Percentiles rank a stretch among this genome's conserved stretches.
Evolutionary conservation across 768 basidiomycete genomes (phyloP).

Genomic region (Termitomyces sp.): DNA sequence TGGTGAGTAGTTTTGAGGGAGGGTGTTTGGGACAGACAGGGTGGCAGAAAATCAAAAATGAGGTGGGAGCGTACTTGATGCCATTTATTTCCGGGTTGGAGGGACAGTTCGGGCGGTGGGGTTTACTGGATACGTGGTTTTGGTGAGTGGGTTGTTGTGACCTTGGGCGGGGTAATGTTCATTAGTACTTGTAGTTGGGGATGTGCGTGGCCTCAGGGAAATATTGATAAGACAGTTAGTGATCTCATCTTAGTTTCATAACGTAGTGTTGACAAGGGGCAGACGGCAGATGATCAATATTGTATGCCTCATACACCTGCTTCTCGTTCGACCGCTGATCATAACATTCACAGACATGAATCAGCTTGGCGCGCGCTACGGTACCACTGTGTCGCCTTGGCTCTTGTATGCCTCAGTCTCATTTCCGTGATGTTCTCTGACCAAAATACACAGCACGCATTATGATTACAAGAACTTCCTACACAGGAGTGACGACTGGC

Average conservation of each 20-base stretch:
- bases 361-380: constrained; percentile 38
- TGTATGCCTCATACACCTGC: constrained; percentile 22
- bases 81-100: constrained; percentile 55
- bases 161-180: not conserved
- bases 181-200: constrained; percentile 40
- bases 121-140: constrained; percentile 43
- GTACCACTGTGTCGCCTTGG: constrained; percentile 43
- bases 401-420: constrained; percentile 30
- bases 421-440: not conserved
- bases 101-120: constrained; percentile 40
- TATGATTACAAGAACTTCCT: constrained; percentile 61
- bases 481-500: constrained; percentile 62
- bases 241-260: not conserved
- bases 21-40: constrained; percentile 52
- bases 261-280: constrained; percentile 5
- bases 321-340: not conserved
- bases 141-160: constrained; percentile 29
- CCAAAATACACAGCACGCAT: constrained; percentile 36
- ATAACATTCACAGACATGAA: constrained; percentile 28
- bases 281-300: constrained; percentile 46
- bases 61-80: constrained; percentile 42
- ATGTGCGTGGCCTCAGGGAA: constrained; percentile 55
- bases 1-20: constrained; percentile 60
- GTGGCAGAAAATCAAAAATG: constrained; percentile 42
- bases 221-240: constrained; percentile 36